Percentiles rank a stretch among this genome's conserved stretches.
phyloP scores from a whole-genome alignment of 495 filamentous ascomycete genomes.

The Penicillium fimorum region DNA sequence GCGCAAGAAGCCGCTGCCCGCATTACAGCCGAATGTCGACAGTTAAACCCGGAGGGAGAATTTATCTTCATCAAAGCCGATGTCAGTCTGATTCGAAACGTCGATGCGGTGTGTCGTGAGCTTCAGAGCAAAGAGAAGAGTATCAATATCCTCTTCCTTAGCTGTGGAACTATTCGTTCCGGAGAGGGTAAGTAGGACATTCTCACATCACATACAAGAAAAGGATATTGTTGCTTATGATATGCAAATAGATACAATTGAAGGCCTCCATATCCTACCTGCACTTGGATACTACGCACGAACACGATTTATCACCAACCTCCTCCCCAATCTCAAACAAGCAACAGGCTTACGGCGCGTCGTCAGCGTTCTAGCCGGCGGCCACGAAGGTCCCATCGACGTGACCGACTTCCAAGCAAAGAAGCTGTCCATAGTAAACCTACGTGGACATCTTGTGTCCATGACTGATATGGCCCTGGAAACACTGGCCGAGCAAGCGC shows the following conservation, averaged over 20 bases:
- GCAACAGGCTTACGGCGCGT: conserved; percentile 55
- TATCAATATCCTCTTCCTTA: conserved; percentile 61
- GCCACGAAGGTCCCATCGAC: conserved; percentile 53
- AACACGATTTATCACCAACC: conserved; percentile 59
- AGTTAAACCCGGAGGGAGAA: conserved; percentile 23
- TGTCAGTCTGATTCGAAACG: conserved; percentile 53
- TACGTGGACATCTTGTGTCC: conserved; percentile 37
- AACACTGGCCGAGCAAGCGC: conserved; percentile 43
- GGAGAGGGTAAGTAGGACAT: conserved; percentile 16
- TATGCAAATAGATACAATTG: conserved; percentile 48
- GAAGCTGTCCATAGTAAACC: conserved; percentile 23
- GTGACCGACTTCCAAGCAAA: conserved; percentile 45
- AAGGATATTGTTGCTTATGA: background rate
- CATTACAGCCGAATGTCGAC: conserved; percentile 44
- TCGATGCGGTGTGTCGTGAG: conserved; percentile 59
- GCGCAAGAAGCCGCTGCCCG: conserved; percentile 43
- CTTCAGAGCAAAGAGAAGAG: conserved; percentile 54
- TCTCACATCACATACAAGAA: background rate
- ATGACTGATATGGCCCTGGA: conserved; percentile 55
- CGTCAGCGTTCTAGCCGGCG: conserved; percentile 52
- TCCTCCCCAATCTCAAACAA: conserved; percentile 57
- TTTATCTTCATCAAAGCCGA: conserved; percentile 60
- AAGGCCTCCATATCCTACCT: conserved; percentile 55
- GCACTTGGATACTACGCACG: conserved; percentile 61
- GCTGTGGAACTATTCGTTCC: conserved; percentile 15